A percentile compares a stretch with the other conserved stretches of the same genome.
phyloP scores from a whole-genome alignment of 495 filamentous ascomycete species.

The Lineolata rhizophorae region DNA sequence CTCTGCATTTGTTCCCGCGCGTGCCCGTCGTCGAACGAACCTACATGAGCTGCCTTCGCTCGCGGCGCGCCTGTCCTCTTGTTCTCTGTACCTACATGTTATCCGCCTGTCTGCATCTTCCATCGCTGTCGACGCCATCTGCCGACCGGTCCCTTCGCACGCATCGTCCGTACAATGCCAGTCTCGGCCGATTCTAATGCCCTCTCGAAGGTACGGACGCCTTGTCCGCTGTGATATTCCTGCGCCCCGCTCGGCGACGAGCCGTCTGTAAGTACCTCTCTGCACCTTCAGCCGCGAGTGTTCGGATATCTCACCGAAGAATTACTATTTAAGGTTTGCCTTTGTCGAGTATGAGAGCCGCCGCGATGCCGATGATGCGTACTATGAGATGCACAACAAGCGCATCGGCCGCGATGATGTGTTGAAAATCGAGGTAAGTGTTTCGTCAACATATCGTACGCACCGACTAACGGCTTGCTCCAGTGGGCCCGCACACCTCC shows the following conservation, averaged over 20 bases:
- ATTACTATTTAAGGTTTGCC: slow-evolving; percentile 55
- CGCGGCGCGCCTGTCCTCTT: slow-evolving; percentile 1
- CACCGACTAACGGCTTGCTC: not conserved
- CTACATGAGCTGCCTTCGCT: too few species aligned
- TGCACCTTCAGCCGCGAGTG: slow-evolving; percentile 1
- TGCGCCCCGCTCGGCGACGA: slow-evolving; percentile 76
- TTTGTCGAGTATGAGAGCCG: slow-evolving; percentile 99
- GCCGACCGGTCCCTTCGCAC: too few species aligned
- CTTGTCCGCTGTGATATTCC: slow-evolving; percentile 98
- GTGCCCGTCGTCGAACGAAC: too few species aligned
- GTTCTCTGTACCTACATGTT: too few species aligned
- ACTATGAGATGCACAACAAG: slow-evolving; percentile 99
- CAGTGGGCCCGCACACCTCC: slow-evolving; percentile 98
- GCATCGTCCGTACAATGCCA: too few species aligned
- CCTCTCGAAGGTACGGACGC: slow-evolving; percentile 80
- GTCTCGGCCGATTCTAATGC: too few species aligned
- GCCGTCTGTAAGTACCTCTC: slow-evolving; percentile 60
- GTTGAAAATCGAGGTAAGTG: slow-evolving; percentile 84
- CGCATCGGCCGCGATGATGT: slow-evolving; percentile 89
- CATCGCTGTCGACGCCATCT: too few species aligned
- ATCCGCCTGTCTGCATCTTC: too few species aligned
- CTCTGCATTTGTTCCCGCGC: too few species aligned
- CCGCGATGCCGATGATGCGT: slow-evolving; percentile 96
- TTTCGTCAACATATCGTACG: not conserved
- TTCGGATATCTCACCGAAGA: not conserved